Conservation (phyloP, 1,284 basidiomycete genomes). For the Leccinum angustisporum region DNA sequence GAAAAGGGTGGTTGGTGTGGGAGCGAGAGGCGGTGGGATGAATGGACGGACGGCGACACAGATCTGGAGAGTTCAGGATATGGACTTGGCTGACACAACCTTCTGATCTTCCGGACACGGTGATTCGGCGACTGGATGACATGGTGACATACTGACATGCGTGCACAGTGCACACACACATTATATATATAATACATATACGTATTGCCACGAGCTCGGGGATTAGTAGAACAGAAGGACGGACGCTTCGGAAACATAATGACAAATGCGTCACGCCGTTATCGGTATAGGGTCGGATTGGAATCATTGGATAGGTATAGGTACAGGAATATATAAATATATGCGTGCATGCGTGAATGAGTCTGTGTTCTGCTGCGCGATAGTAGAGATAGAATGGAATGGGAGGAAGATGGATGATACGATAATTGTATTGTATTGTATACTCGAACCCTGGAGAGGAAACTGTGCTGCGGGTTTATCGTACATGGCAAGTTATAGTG, state of each 20-base stretch:
- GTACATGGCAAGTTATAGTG: background rate
- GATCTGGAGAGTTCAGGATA: background rate
- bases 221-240: background rate
- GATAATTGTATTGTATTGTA: background rate
- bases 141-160: background rate
- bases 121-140: background rate
- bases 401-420: background rate
- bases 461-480: background rate
- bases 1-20: background rate
- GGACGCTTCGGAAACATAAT: background rate
- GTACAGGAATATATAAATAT: background rate
- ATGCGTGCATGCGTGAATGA: background rate
- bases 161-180: background rate
- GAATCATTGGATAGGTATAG: background rate
- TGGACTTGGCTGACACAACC: background rate
- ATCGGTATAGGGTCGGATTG: background rate
- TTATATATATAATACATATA: background rate
- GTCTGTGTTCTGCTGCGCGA: background rate
- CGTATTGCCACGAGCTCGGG: background rate
- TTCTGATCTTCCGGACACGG: background rate
- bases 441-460: background rate
- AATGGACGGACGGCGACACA: background rate
- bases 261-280: background rate
- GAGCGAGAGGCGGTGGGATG: background rate
- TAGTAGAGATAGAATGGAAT: background rate